Evolutionary conservation across 2,329 filamentous ascomycete genomes (phyloP), one percentile per base, ranked within the genome.

Genomic region (Pseudogymnoascus sp.): DNA sequence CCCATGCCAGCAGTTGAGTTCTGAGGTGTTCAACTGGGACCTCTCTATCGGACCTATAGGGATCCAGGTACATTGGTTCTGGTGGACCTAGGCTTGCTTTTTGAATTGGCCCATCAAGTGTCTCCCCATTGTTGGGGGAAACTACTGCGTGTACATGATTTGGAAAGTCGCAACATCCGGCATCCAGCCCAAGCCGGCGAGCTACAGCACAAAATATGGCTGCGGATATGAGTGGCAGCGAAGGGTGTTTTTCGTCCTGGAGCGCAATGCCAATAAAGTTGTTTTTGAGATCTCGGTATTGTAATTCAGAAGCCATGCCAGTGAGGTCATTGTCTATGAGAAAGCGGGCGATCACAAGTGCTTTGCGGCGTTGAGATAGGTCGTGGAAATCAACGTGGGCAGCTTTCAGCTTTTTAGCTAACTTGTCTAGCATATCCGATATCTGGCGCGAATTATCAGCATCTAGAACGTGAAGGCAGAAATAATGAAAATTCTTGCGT

Each of bases 201-300:
- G 91, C 93, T 14, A 98, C 75, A 63, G 86, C 87, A 71, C 89
- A 95, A 75, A 89, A 99, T 66, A 98, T 96, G 65, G 88, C 89
- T 62, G 89, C 89, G 1, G 91, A 95, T 65, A 97, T 89, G 60
- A 97, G 81, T 1, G 93, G 95, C 7, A 97, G 81, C 1, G 92
- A 93, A 28, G 90, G 87, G 70, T 96, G 91, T 0, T 83, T 81
- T 6, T 83, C 77, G 60, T 89, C 86, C 37, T 85, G 86, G 46
- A 98, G 79, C 3, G 90, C 91, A 65, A 96, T 81, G 8, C 91
- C 91, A 63, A 99, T 86, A 69, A 96, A 90, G 69, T 90, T 96
- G 75, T 98, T 96, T 66, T 90, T 85, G 64, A 98, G 76, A 64
- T 89, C 87, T 68, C 91, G 86, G 72, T 95, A 97, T 62, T 88